A percentile compares a stretch with the other conserved stretches of the same genome.
phyloP scores from a whole-genome alignment of 306 rosid genomes.

The Fagus sylvatica region DNA sequence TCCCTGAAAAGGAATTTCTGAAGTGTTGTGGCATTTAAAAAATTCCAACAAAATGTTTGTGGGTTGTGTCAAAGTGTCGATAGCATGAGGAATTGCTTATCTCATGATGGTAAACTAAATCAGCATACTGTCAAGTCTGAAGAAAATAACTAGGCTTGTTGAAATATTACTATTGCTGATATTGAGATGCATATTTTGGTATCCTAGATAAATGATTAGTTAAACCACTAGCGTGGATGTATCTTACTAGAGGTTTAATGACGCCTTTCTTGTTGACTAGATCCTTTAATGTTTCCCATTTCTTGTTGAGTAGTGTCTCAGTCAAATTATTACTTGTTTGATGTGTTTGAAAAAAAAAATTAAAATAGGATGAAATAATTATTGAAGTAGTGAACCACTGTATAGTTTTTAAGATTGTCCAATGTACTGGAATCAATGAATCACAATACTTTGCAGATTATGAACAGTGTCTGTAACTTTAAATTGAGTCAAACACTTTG shows the following conservation, averaged over 20 bases:
- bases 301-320: too few relatives aligned
- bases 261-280: too few relatives aligned
- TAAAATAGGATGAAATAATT: too few relatives aligned
- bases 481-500: too few relatives aligned
- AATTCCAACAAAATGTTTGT: neutral
- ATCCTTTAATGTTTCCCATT: too few relatives aligned
- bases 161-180: neutral
- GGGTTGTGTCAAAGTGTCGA: neutral
- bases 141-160: neutral
- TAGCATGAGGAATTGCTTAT: neutral
- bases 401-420: neutral
- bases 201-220: neutral
- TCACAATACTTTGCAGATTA: neutral
- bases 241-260: too few relatives aligned
- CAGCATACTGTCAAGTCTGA: neutral
- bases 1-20: neutral
- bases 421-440: neutral
- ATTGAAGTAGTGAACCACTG: too few relatives aligned
- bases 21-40: neutral
- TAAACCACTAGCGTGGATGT: neutral
- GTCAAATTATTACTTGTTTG: too few relatives aligned
- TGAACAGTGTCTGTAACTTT: neutral
- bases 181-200: neutral
- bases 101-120: neutral
- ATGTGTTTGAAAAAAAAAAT: too few relatives aligned